Conservation (phyloP, 2,329 filamentous ascomycete genomes). For the Penicillium griseofulvum region DNA sequence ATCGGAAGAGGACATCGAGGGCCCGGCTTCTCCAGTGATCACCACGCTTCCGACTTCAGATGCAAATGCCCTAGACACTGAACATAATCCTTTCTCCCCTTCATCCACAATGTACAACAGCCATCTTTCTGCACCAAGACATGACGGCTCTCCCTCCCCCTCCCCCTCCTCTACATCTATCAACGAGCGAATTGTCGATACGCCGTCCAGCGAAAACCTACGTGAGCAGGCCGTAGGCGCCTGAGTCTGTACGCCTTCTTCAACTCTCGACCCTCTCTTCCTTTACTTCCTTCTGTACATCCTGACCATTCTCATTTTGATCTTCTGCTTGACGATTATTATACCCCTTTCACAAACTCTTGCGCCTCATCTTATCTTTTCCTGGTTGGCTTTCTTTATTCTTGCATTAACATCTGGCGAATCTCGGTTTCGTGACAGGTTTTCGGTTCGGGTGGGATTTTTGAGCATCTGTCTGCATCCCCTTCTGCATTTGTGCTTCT, state of each 20-base stretch:
- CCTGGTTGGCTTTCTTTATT: constrained; percentile 4
- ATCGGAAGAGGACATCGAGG: constrained; percentile 8
- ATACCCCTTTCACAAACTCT: constrained; percentile 14
- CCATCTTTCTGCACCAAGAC: constrained; percentile 14
- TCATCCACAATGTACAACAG: constrained; percentile 5
- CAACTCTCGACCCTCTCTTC: background rate
- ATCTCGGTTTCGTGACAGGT: background rate
- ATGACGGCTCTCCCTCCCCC: constrained; percentile 12
- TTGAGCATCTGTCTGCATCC: constrained; percentile 1
- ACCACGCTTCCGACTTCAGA: background rate
- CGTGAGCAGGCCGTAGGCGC: constrained; percentile 23
- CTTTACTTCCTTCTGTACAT: constrained; percentile 16
- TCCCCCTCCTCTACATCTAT: constrained; percentile 19
- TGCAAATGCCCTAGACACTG: background rate
- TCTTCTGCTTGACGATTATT: constrained; percentile 15
- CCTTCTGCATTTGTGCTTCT: background rate
- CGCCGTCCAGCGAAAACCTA: constrained; percentile 22
- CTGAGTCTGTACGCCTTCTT: constrained; percentile 1
- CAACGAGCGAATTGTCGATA: constrained; percentile 17
- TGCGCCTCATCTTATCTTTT: constrained; percentile 10
- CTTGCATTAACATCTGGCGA: constrained; percentile 17
- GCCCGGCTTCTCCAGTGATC: constrained; percentile 2
- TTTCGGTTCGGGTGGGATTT: constrained; percentile 1
- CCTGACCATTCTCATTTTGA: constrained; percentile 15
- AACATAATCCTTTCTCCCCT: constrained; percentile 2